Conservation (phyloP, 2,329 filamentous ascomycete genomes). For the Neofusicoccum parvum region DNA sequence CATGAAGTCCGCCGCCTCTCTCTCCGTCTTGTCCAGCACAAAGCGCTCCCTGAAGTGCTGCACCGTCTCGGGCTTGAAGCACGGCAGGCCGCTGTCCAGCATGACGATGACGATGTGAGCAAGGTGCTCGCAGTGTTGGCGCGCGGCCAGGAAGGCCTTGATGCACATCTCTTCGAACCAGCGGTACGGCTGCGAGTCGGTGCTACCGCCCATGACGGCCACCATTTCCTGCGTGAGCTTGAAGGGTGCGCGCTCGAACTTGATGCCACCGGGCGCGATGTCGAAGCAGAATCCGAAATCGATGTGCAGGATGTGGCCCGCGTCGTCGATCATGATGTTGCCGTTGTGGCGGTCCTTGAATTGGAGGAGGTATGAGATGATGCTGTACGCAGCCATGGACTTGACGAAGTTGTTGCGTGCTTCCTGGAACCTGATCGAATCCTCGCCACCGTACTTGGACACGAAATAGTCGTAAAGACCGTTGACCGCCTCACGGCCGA, state of each 20-base stretch:
- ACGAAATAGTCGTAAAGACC: slow-evolving; percentile 98
- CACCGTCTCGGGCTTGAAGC: slow-evolving; percentile 96
- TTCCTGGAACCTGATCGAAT: slow-evolving; percentile 91
- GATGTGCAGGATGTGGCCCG: slow-evolving; percentile 95
- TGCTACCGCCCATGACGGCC: slow-evolving; percentile 90
- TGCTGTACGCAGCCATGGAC: slow-evolving; percentile 96
- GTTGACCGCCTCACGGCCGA: slow-evolving; percentile 96
- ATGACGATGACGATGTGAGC: slow-evolving; percentile 89
- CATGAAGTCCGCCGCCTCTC: slow-evolving; percentile 95
- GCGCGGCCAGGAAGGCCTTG: slow-evolving; percentile 87
- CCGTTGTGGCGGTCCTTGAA: slow-evolving; percentile 99
- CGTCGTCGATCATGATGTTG: slow-evolving; percentile 99
- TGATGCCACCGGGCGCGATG: slow-evolving; percentile 93
- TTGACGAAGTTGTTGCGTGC: slow-evolving; percentile 98
- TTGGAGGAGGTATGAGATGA: slow-evolving; percentile 94
- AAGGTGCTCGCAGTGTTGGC: slow-evolving; percentile 86
- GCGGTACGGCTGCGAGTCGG: slow-evolving; percentile 82
- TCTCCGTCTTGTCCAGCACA: slow-evolving; percentile 85
- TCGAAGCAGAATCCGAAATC: slow-evolving; percentile 99
- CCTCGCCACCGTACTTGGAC: slow-evolving; percentile 94
- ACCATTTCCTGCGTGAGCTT: slow-evolving; percentile 98
- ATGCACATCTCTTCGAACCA: slow-evolving; percentile 97
- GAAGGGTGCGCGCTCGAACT: slow-evolving; percentile 97
- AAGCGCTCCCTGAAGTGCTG: slow-evolving; percentile 91
- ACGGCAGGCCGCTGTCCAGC: slow-evolving; percentile 94